Conservation (phyloP, 768 basidiomycete genomes). For the Russula earlei region DNA sequence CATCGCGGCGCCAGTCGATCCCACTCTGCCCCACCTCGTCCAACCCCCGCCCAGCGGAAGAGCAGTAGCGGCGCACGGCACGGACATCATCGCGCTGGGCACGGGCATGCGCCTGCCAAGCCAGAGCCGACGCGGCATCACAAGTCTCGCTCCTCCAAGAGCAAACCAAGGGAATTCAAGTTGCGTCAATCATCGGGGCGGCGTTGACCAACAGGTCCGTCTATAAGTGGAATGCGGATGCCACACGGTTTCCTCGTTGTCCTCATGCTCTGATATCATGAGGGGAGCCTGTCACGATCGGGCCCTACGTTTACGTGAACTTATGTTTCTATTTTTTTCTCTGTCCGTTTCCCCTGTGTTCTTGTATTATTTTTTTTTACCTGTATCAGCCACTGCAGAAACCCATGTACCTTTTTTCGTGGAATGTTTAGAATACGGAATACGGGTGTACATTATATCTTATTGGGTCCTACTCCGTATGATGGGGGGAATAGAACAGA, state of each 20-base stretch:
- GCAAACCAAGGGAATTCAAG: slow-evolving; percentile 2
- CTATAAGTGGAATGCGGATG: background rate
- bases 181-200: slow-evolving; percentile 9
- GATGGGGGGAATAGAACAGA: background rate
- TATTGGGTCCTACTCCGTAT: background rate
- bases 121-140: slow-evolving; percentile 3
- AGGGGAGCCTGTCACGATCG: background rate
- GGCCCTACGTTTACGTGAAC: background rate
- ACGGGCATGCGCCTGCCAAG: background rate
- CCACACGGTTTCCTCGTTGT: slow-evolving; percentile 6
- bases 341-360: background rate
- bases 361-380: background rate
- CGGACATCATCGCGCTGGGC: background rate
- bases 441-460: background rate
- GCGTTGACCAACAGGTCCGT: background rate
- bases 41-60: slow-evolving; percentile 2
- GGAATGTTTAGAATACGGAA: background rate
- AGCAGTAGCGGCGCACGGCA: background rate
- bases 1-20: background rate
- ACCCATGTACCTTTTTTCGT: background rate
- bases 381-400: background rate
- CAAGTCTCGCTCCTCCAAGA: slow-evolving; percentile 6
- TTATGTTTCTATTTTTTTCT: slow-evolving; percentile 4
- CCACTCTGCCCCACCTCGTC: background rate
- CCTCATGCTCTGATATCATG: background rate